Percentiles rank a stretch among this genome's conserved stretches.
Evolutionary conservation across 495 filamentous ascomycete species (phyloP).

Genomic region (Talaromyces trachyspermus): DNA sequence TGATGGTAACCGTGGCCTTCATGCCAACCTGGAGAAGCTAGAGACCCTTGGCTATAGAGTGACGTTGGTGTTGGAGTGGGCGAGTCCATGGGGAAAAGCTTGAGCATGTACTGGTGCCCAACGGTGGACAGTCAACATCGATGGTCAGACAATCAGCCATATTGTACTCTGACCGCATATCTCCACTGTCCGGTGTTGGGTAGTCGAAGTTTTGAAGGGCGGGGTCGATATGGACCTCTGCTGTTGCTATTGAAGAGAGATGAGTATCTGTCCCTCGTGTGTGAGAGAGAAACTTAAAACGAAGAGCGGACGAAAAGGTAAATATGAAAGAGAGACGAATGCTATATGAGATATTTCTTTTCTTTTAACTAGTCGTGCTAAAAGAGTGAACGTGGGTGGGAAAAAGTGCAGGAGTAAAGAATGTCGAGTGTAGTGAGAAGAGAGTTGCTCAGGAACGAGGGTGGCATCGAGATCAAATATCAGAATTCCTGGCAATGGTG

Average conservation of each 20-base stretch:
- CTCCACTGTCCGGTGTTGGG: constrained; percentile 18
- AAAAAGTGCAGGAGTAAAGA: constrained; percentile 5
- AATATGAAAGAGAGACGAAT: constrained; percentile 5
- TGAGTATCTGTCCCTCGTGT: constrained; percentile 1
- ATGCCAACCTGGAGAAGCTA: constrained; percentile 37
- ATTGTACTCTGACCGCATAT: constrained; percentile 36
- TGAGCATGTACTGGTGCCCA: constrained; percentile 39
- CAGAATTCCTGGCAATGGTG: constrained; percentile 6
- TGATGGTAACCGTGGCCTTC: constrained; percentile 26
- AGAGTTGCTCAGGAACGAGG: constrained; percentile 4
- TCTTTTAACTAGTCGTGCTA: constrained; percentile 10
- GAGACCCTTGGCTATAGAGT: constrained; percentile 34
- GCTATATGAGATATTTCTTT: background rate
- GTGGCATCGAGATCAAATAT: constrained; percentile 10
- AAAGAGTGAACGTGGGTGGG: constrained; percentile 9
- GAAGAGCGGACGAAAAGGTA: background rate
- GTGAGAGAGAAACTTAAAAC: background rate
- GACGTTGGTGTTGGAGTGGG: constrained; percentile 39
- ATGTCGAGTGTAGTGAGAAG: constrained; percentile 5
- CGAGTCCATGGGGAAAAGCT: constrained; percentile 41
- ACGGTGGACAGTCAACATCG: constrained; percentile 36
- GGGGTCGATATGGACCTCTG: constrained; percentile 6
- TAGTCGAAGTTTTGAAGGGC: constrained; percentile 5
- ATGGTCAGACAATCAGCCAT: constrained; percentile 37
- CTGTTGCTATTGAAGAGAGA: background rate